Percentiles rank a stretch among this genome's conserved stretches.
phyloP scores from a whole-genome alignment of 306 rosid genomes.

The Vicia faba region DNA sequence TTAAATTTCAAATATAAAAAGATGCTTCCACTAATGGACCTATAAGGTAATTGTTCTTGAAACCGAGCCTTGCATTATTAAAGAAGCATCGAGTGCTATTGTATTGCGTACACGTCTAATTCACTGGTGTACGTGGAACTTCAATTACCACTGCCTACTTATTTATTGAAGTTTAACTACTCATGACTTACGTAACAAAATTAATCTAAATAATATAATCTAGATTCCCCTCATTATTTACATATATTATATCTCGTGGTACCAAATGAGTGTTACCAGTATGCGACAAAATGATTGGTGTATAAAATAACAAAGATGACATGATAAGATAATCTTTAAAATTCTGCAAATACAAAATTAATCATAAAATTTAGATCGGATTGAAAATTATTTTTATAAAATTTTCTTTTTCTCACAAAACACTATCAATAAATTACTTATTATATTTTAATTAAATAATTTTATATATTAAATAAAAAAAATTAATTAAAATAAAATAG shows the following conservation, averaged over 20 bases:
- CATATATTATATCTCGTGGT: not conserved
- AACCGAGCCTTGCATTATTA: not conserved
- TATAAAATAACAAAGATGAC: not conserved
- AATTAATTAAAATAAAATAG: too few relatives aligned
- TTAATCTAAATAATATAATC: not conserved
- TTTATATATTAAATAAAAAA: too few relatives aligned
- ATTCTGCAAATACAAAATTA: too few relatives aligned
- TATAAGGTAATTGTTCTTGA: not conserved
- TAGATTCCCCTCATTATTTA: not conserved
- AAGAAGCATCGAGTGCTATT: not conserved
- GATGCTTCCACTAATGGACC: not conserved
- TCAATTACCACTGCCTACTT: not conserved
- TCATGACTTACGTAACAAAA: not conserved
- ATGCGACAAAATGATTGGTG: not conserved
- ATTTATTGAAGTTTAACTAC: not conserved
- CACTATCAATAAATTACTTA: too few relatives aligned
- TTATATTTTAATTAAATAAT: too few relatives aligned
- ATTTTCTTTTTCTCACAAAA: too few relatives aligned
- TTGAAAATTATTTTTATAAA: too few relatives aligned
- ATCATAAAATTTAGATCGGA: too few relatives aligned
- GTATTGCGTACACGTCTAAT: not conserved
- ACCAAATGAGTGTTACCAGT: not conserved
- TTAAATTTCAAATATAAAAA: not conserved
- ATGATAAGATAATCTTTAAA: not conserved
- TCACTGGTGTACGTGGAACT: not conserved